Evolutionary conservation across 805 yeast genomes (phyloP), one percentile per base, ranked within the genome.

Genomic region (Wickerhamomyces bisporus): DNA sequence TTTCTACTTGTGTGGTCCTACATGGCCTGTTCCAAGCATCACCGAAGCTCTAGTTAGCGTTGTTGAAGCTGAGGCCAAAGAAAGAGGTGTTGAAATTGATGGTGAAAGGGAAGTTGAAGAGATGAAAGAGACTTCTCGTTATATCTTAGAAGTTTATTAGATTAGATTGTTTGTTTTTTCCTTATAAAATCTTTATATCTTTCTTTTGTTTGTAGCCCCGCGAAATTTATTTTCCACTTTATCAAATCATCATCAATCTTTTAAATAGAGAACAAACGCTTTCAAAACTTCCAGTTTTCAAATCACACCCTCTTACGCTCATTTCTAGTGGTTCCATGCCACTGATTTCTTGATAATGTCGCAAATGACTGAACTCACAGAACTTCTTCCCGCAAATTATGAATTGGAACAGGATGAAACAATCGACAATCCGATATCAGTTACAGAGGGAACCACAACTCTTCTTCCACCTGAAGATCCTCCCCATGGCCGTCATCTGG

Each of bases 1-100:
- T 19, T 91, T 91, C 76, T 91, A 91, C 68, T 73, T 91, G 60
- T 91, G 98, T 78, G 98, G 98, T 45, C 98, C 98, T 30, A 91
- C 97, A 2, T 91, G 98, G 98, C 98, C 98, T 25, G 97, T 91
- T 56, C 96, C 98, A 10, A 96, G 89, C 61, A 85, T 91, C 53
- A 85, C 96, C 37, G 83, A 81, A 31, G 95, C 96, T 53, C 69
- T 91, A 50, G 83, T 83, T 55, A 95, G 86, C 47, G 83, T 91
- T 50, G 72, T 88, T 36, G 62, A 63, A 18, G 73, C 74, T 32
- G 95, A 86, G 47, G 95, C 95, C 19, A 69, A 66, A 36, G 69
- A 67, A 47, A 72, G 68, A 38, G 94, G 93, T 40, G 74, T 70
- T 36, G 71, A 73, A 52, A 68, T 85, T 41, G 94, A 89, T 52